Evolutionary conservation across 1,139 yeast genomes (phyloP), one percentile per base, ranked within the genome.

Genomic region (Kazachstania sp.): DNA sequence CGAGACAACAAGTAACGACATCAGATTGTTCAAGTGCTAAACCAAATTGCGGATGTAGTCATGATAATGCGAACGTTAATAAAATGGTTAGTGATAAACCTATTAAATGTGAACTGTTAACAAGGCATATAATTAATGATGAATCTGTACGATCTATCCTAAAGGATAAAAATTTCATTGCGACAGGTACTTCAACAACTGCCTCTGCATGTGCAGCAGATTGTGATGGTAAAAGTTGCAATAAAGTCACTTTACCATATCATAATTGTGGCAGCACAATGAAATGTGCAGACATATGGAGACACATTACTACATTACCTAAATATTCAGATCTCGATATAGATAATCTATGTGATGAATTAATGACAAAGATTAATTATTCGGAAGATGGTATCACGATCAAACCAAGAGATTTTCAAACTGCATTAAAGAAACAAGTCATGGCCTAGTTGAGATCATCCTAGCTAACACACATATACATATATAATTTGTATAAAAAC

Each of bases 271-370:
- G 65, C 43, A 70, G 64, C 57, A 63, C 71, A 55, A 64, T 86
- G 67, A 75, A 78, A 60, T 90, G 97, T 65, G 79, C 94, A 0
- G 96, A 87, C 57, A 83, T 90, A 12, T 92, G 97, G 97, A 96
- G 87, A 64, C 77, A 97, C 59, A 84, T 92, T 39, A 84, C 95
- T 3, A 70, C 94, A 18, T 96, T 90, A 71, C 97, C 97, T 28
- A 79, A 83, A 61, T 90, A 88, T 66, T 79, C 94, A 6, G 95
- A 87, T 49, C 73, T 90, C 49, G 97, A 92, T 65, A 88, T 92
- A 54, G 97, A 90, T 13, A 31, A 95, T 2, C 75, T 92, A 60
- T 92, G 97, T 72, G 64, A 70, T 39, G 97, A 92, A 66, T 74
- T 92, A 63, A 83, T 88, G 66, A 70, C 79, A 39, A 90, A 88